Conservation (phyloP, 1,284 basidiomycete species). For the Trametes polyzona region DNA sequence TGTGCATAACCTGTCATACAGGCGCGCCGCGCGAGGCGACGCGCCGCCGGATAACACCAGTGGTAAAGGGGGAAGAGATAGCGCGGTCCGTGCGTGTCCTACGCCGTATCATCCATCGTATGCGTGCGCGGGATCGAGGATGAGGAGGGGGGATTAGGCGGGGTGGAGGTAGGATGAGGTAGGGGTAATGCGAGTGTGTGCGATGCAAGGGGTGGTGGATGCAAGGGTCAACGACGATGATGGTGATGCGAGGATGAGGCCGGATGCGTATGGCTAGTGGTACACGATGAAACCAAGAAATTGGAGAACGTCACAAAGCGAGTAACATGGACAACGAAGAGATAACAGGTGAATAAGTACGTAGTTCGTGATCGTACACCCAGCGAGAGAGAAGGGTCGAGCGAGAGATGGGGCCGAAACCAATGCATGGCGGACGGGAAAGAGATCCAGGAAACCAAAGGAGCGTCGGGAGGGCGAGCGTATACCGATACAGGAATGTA, state of each 20-base stretch:
- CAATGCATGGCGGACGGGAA: background rate
- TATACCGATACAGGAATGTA: conserved; percentile 28
- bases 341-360: conserved; percentile 10
- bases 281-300: conserved; percentile 6
- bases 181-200: background rate
- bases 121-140: conserved; percentile 2
- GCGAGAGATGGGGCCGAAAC: background rate
- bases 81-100: conserved; percentile 1
- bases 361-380: conserved; percentile 23
- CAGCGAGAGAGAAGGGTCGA: conserved; percentile 1
- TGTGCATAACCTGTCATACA: background rate
- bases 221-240: too few relatives aligned
- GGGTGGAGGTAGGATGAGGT: background rate
- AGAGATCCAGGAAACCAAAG: conserved; percentile 10
- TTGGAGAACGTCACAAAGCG: conserved; percentile 1
- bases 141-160: background rate
- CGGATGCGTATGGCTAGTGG: conserved; percentile 1
- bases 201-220: background rate
- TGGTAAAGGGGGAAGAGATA: background rate
- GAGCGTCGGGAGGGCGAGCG: conserved; percentile 23
- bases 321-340: conserved; percentile 16
- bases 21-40: background rate
- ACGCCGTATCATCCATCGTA: conserved; percentile 10
- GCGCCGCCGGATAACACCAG: conserved; percentile 9
- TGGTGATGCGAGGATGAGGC: background rate